These are phyloP conservation scores for Citrus sinensis DNA, from an alignment of 345 rosid genomes.

Conservation along the genomic window DVS_A1.0 CM039165.1:33658001-33658500, in stretches of 20 bases:
- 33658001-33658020: background rate
- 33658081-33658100: too few relatives aligned
- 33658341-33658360: background rate
- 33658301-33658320: background rate
- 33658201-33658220: background rate
- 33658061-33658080: background rate
- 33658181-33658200: background rate
- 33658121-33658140: background rate
- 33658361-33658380: background rate
- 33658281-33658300: background rate
- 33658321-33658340: background rate
- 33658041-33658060: background rate
- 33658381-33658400: constrained; percentile 15
- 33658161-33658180: background rate
- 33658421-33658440: constrained; percentile 2
- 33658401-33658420: background rate
- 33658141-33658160: background rate
- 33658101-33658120: background rate
- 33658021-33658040: background rate
- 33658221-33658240: background rate
- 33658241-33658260: background rate
- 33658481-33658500: background rate
- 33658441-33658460: background rate
- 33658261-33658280: background rate
- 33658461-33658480: background rate